Evolutionary conservation across 1,284 basidiomycete species (phyloP), one percentile per base, ranked within the genome.

Genomic region (Microbotryum violaceum): DNA sequence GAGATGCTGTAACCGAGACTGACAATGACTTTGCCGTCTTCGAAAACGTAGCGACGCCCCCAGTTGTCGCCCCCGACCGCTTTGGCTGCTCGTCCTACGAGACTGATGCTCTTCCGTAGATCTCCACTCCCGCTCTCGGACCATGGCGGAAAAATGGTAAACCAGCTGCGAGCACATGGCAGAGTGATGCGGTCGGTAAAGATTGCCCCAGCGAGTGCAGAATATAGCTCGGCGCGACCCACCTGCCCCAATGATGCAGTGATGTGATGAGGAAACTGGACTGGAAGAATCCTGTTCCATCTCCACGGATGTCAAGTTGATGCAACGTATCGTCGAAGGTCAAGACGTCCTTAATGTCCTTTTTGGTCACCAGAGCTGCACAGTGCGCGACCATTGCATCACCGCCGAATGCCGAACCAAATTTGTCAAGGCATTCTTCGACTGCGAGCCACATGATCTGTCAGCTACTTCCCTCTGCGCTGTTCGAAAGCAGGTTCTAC

Each of bases 231-330:
- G 56, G 53, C 47, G 53, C 54, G 27, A 60, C 58, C 49, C 49
- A 64, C 12, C 54, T 54, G 12, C 64, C 65, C 70, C 70, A 71
- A 49, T 71, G 70, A 54, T 71, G 70, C 0, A 71, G 51, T 6
- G 67, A 69, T 18, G 70, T 69, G 60, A 71, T 62, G 29, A 64
- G 61, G 62, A 68, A 71, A 44, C 69, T 69, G 18, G 69, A 68
- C 45, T 71, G 69, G 56, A 71, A 71, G 42, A 67, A 70, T 31
- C 70, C 70, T 3, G 69, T 68, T 1, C 67, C 67, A 63, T 71
- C 70, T n/a, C 63, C 69, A 20, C 67, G 61, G 53, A 71, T 70
- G 56, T 71, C 70, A 49, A 71, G 65, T 56, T 71, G 70, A 56
- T 71, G 70, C 18, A 66, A 57, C 4, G 70, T 71, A 14, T 56